phyloP scores from a whole-genome alignment of 495 filamentous ascomycete species.

The Acidomyces sp. region DNA sequence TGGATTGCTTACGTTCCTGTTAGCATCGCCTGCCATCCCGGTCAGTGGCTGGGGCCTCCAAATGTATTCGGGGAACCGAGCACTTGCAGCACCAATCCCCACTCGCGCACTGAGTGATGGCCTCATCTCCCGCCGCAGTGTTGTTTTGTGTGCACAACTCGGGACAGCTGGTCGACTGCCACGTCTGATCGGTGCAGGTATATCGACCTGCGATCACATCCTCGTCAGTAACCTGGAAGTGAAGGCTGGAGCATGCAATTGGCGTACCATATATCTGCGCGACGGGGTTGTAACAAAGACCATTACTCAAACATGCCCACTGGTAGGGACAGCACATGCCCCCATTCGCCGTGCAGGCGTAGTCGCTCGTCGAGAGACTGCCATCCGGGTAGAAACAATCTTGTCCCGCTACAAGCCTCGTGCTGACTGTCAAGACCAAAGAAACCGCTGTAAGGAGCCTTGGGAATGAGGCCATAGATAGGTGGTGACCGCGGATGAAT shows the following conservation, averaged over 20 bases:
- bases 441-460: not conserved
- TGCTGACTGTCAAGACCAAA: not conserved
- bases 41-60: no score
- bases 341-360: constrained; percentile 2
- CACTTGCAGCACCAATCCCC: constrained; percentile 11
- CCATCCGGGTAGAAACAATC: constrained; percentile 20
- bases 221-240: no score
- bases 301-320: constrained; percentile 15
- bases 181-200: constrained; percentile 16
- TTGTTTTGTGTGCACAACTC: constrained; percentile 10
- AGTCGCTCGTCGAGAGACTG: constrained; percentile 5
- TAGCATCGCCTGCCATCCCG: no score
- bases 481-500: not conserved
- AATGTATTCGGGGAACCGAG: no score
- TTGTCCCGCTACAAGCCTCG: not conserved
- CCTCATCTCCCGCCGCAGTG: constrained; percentile 14
- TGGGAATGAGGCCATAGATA: not conserved
- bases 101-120: constrained; percentile 12
- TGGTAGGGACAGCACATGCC: constrained; percentile 15
- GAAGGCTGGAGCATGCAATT: no score
- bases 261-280: no score
- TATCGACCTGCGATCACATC: no score
- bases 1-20: constrained; percentile 11
- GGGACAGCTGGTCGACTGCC: constrained; percentile 10
- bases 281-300: constrained; percentile 1